Evolutionary conservation across 768 basidiomycete species (phyloP), one percentile per base, ranked within the genome.

Genomic region (Daedaleopsis nitida): DNA sequence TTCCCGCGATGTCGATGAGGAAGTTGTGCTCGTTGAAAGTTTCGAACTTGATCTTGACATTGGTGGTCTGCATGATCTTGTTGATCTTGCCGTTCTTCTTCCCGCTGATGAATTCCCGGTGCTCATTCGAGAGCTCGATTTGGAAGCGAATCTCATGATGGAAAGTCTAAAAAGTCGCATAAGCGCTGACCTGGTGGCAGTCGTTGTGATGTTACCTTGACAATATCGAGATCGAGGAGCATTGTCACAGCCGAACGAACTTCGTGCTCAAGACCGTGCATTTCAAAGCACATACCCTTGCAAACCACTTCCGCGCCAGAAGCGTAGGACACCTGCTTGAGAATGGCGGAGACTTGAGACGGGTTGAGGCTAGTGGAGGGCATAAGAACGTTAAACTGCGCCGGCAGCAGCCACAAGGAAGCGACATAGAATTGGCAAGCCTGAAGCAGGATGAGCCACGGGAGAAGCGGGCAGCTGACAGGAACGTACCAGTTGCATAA

Each of bases 81-180:
- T 98, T 98, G 75, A 98, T 94, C 78, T 99, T 99, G 59, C 96
- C 96, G 70, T 98, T 98, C 82, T 98, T 98, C 82, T 99, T 99
- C 47, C 96, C 96, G 58, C 91, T 92, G 74, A 99, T 97, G 77
- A 98, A 99, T 68, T 99, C 96, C 60, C 96, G 88, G 67, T 98
- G 96, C 73, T 99, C 97, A 73, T 96, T 96, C 45, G 95, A 91
- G 6, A 98, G 85, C 75, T 99, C 97, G 57, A 98, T 94, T 76
- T 98, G 96, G 79, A 98, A 98, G 52, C 94, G 91, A 65, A 98
- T 94, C 77, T 99, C 96, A 70, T 96, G 95, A 68, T 97, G 94
- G 80, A 96, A 98, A 42, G 86, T 80, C 94, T 96, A 66, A 1
- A 43, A 7, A 1, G 27, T 52, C 6, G 23, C 1, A 23, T 63